A percentile compares a stretch with the other conserved stretches of the same genome.
phyloP scores from a whole-genome alignment of 176 grass and related monocot genomes.

The Neostapfia colusana region DNA sequence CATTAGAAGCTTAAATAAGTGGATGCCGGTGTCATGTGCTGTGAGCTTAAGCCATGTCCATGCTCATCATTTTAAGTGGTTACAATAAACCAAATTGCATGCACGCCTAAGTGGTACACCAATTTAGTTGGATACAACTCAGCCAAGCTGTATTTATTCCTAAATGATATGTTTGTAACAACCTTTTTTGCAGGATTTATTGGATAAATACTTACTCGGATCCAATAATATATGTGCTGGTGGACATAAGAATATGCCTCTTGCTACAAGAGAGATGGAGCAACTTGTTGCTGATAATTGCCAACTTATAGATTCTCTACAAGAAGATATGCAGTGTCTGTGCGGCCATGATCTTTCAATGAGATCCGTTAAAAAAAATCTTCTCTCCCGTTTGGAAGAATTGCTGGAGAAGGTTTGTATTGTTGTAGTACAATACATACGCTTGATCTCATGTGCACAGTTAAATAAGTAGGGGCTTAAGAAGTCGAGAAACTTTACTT shows the following conservation, averaged over 20 bases:
- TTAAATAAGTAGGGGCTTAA: too few relatives aligned
- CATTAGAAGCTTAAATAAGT: conserved; percentile 20
- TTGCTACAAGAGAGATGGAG: conserved; percentile 69
- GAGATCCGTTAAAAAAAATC: conserved; percentile 58
- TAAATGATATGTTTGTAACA: conserved; percentile 10
- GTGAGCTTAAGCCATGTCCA: not conserved
- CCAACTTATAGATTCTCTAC: conserved; percentile 55
- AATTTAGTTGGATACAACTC: not conserved
- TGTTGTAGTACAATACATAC: not conserved
- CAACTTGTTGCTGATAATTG: conserved; percentile 57
- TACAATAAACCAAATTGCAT: not conserved
- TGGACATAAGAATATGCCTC: conserved; percentile 47
- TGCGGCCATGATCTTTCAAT: conserved; percentile 43
- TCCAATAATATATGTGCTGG: conserved; percentile 44
- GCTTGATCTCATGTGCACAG: not conserved
- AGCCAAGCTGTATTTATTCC: not conserved
- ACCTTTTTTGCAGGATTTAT: conserved; percentile 58
- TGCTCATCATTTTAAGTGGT: not conserved
- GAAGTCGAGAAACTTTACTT: too few relatives aligned
- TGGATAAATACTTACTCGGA: conserved; percentile 68
- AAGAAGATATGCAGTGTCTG: conserved; percentile 44
- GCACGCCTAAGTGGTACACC: not conserved
- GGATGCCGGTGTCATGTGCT: not conserved
- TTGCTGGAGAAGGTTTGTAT: conserved; percentile 67
- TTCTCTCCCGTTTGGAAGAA: conserved; percentile 66